A percentile compares a stretch with the other conserved stretches of the same genome.
Conservation (phyloP, 1,284 basidiomycete genomes). For the Gastroboletus turbinatus region DNA sequence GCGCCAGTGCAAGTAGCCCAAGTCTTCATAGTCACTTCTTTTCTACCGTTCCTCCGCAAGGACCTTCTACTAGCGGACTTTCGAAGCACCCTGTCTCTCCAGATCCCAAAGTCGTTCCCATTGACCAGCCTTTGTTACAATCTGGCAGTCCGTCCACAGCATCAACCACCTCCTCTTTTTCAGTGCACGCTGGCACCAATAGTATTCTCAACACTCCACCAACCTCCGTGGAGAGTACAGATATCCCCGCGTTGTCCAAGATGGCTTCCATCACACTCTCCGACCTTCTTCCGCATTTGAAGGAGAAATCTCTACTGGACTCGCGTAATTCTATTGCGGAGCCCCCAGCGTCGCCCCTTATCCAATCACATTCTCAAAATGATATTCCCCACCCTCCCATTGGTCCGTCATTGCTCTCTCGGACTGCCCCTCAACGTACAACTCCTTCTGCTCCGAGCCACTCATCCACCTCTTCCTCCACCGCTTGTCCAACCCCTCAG, state of each 20-base stretch:
- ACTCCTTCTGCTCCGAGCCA: slow-evolving; percentile 30
- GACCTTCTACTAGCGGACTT: not conserved
- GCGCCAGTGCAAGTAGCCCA: slow-evolving; percentile 37
- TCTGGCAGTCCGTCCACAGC: slow-evolving; percentile 30
- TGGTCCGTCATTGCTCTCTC: slow-evolving; percentile 64
- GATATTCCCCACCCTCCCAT: slow-evolving; percentile 25
- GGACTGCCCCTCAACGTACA: slow-evolving; percentile 53
- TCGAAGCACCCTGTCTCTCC: slow-evolving; percentile 4
- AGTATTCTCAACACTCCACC: slow-evolving; percentile 55
- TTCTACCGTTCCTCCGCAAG: slow-evolving; percentile 9
- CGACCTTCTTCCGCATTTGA: slow-evolving; percentile 10
- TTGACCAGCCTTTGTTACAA: slow-evolving; percentile 30
- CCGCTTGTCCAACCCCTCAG: slow-evolving; percentile 27
- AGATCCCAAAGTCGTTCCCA: slow-evolving; percentile 19
- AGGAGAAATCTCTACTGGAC: slow-evolving; percentile 2
- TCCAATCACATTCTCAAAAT: slow-evolving; percentile 24
- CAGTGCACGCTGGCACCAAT: slow-evolving; percentile 37
- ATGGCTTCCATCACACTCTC: slow-evolving; percentile 39
- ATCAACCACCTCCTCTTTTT: slow-evolving; percentile 51
- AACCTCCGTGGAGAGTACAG: slow-evolving; percentile 49
- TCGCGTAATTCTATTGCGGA: not conserved
- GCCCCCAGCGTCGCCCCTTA: slow-evolving; percentile 25
- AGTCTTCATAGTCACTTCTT: slow-evolving; percentile 28
- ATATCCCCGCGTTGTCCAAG: slow-evolving; percentile 44
- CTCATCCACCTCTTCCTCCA: slow-evolving; percentile 26